Base-by-base conservation (phyloP, 1,139 yeast genomes). In the Magnusiomyces tetraspermus region DNA sequence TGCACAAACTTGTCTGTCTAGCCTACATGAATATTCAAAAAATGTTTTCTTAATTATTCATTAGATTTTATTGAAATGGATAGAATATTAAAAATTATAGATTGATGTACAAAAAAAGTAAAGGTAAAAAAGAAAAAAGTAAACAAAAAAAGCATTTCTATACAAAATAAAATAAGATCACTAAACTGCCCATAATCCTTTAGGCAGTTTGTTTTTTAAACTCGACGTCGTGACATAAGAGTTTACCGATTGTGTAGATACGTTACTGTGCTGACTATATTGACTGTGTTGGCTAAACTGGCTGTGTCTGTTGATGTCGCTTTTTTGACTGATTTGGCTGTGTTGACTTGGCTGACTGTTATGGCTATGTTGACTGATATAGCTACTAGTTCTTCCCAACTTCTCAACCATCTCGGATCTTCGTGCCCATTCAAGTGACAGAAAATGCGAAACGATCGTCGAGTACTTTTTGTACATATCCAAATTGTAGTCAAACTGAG, bases 381-480 rank as follows among this genome's bases (percentile, higher is more conserved):
- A 6, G 24, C 24, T 17, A 19, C n/a, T 38, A 19, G 42, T 6
- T 6, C 42, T 37, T 8, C 53, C 53, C 40, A 53, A 38, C 44
- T 51, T 53, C 17, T 51, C 53, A 15, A 40, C 41, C 40, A 53
- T 23, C 2, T 43, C 49, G 13, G 49, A 28, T 1, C 55, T 47
- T 1, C 55, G 49, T 5, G 48, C 28, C 53, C 53, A 51, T 28
- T 53, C 55, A 42, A 53, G 22, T 8, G 31, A 45, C 21, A 53
- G 42, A 28, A 51, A 53, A n/a, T 49, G 52, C 22, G 22, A 26
- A n/a, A 51, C 30, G 33, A 46, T 46, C 6, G 15, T 19, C 22
- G 11, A n/a, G 15, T 49, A 49, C 45, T 46, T 45, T 6, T 22
- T 33, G 26, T 22, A 31, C 48, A 45, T 45, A 3, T 38, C 42